A percentile compares a stretch with the other conserved stretches of the same genome.
Conservation (phyloP, 176 grass and related monocot genomes). For the Raddia distichophylla region DNA sequence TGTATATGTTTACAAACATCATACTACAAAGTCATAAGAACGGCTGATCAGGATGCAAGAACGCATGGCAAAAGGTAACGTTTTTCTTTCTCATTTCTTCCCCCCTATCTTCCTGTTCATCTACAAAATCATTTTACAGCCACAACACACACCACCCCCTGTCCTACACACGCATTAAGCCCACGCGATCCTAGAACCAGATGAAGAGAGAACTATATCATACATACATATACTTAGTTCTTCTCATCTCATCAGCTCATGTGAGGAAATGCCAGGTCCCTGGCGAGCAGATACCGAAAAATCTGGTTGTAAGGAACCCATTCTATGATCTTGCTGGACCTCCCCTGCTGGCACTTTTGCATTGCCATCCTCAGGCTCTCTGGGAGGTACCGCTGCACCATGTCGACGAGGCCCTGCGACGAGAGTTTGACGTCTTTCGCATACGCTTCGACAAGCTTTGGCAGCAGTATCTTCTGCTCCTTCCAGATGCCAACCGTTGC, state of each 20-base stretch:
- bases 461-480: slow-evolving; percentile 86
- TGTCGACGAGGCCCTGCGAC: slow-evolving; percentile 73
- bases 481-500: slow-evolving; percentile 87
- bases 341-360: slow-evolving; percentile 75
- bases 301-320: slow-evolving; percentile 83
- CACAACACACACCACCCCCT: slow-evolving; percentile 29
- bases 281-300: slow-evolving; percentile 78
- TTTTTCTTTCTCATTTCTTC: slow-evolving; percentile 43
- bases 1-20: neutral
- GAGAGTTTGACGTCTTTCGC: slow-evolving; percentile 81
- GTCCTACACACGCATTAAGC: slow-evolving; percentile 9
- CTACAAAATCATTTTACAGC: slow-evolving; percentile 56
- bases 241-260: slow-evolving; percentile 45
- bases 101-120: slow-evolving; percentile 49
- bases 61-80: neutral
- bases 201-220: slow-evolving; percentile 18
- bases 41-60: neutral
- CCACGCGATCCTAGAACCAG: slow-evolving; percentile 24
- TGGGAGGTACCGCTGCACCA: slow-evolving; percentile 82
- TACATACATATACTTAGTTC: slow-evolving; percentile 42
- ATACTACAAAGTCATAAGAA: neutral
- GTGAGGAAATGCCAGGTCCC: slow-evolving; percentile 86
- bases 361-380: slow-evolving; percentile 84
- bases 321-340: slow-evolving; percentile 77
- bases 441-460: slow-evolving; percentile 76